Percentiles rank a stretch among this genome's conserved stretches.
Evolutionary conservation across 805 yeast genomes (phyloP).

Genomic region (Kuraishia hungarica): DNA sequence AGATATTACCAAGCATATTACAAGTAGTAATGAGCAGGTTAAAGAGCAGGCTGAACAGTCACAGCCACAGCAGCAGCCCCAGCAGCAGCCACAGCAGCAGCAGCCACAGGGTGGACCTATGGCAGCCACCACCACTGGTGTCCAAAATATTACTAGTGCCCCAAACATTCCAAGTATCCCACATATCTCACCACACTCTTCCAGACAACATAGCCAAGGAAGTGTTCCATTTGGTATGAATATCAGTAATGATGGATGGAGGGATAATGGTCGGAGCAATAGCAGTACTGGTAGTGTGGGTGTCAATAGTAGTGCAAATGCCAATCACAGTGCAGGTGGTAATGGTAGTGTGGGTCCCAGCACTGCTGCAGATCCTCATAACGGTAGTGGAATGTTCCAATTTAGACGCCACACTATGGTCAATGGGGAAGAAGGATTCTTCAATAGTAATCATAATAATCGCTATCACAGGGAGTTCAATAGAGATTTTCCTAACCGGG

Average conservation of each 20-base stretch:
- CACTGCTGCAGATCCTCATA: background rate
- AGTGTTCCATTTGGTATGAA: background rate
- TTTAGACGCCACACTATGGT: background rate
- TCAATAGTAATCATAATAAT: background rate
- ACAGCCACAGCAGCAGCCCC: background rate
- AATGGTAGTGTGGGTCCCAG: background rate
- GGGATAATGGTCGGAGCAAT: background rate
- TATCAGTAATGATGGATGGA: background rate
- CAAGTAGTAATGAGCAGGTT: background rate
- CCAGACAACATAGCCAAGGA: background rate
- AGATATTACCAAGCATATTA: conserved; percentile 8
- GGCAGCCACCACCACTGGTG: background rate
- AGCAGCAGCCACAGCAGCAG: too few relatives aligned
- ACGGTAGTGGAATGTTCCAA: background rate
- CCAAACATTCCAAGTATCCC: conserved; percentile 6
- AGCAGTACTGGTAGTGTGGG: background rate
- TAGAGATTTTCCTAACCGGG: background rate
- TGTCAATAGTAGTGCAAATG: background rate
- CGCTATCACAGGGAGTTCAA: background rate
- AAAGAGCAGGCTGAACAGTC: conserved; percentile 2
- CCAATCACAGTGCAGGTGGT: background rate
- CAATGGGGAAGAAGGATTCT: background rate
- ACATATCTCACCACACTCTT: conserved; percentile 10
- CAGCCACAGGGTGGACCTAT: too few relatives aligned
- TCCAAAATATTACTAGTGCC: background rate